Conservation (phyloP, 2,329 filamentous ascomycete genomes). For the Ophiostoma ips region DNA sequence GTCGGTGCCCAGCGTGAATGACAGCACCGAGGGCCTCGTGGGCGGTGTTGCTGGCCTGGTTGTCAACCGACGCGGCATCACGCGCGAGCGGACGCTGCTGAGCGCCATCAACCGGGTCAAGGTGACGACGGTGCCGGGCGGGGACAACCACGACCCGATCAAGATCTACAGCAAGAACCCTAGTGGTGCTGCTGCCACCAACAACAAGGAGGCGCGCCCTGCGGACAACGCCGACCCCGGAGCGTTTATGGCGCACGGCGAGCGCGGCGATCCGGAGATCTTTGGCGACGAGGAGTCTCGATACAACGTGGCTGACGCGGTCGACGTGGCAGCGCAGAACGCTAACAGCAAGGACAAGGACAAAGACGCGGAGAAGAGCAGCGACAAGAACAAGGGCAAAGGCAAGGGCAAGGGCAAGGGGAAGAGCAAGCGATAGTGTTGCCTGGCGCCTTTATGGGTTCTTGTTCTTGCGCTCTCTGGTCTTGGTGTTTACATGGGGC, state of each 20-base stretch:
- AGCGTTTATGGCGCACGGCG: constrained; percentile 76
- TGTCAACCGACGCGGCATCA: constrained; percentile 66
- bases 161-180: constrained; percentile 60
- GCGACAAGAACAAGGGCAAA: constrained; percentile 14
- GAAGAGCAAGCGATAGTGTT: constrained; percentile 9
- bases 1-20: constrained; percentile 46
- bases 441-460: not conserved
- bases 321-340: constrained; percentile 21
- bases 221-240: constrained; percentile 46
- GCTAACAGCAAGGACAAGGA: constrained; percentile 14
- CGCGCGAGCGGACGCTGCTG: constrained; percentile 73
- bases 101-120: constrained; percentile 65
- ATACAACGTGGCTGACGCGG: constrained; percentile 33
- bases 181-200: no score
- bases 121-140: constrained; percentile 35
- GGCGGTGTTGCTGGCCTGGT: constrained; percentile 73
- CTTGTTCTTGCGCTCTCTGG: not conserved
- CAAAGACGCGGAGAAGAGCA: constrained; percentile 13
- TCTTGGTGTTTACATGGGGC: not conserved
- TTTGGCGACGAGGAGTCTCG: constrained; percentile 45
- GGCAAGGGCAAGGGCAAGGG: constrained; percentile 14
- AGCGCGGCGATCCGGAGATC: constrained; percentile 68
- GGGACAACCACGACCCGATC: constrained; percentile 43
- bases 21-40: constrained; percentile 86
- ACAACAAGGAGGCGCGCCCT: not conserved